Evolutionary conservation across 1,284 basidiomycete genomes (phyloP).

Genomic region (Grifola frondosa): DNA sequence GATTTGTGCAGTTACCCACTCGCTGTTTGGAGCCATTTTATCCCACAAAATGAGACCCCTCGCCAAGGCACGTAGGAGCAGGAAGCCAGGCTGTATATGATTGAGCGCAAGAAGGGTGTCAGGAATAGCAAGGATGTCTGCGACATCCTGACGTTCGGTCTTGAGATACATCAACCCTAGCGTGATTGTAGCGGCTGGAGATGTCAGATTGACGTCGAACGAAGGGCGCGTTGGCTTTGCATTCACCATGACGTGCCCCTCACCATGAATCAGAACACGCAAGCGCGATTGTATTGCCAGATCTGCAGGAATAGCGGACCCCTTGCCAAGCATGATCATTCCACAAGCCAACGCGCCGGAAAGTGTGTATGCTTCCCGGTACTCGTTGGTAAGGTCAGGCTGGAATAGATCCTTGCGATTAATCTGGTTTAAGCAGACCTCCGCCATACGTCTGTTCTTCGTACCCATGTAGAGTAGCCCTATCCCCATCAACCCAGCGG

Average conservation of each 20-base stretch:
- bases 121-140: conserved; percentile 82
- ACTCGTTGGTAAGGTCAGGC: conserved; percentile 80
- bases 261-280: conserved; percentile 72
- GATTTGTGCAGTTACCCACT: conserved; percentile 80
- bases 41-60: conserved; percentile 90
- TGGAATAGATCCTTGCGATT: conserved; percentile 74
- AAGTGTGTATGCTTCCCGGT: conserved; percentile 90
- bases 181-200: conserved; percentile 88
- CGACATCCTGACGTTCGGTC: conserved; percentile 81
- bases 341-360: conserved; percentile 90
- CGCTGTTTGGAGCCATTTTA: conserved; percentile 64
- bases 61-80: conserved; percentile 80
- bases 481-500: conserved; percentile 85
- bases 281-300: conserved; percentile 65
- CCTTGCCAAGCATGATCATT: conserved; percentile 93
- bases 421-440: conserved; percentile 86
- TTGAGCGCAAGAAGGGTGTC: conserved; percentile 79
- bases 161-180: conserved; percentile 91
- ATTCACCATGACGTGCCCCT: conserved; percentile 38
- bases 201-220: conserved; percentile 86
- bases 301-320: conserved; percentile 76
- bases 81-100: conserved; percentile 83
- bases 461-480: conserved; percentile 91
- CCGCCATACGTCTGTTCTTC: conserved; percentile 87
- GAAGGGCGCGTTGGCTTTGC: conserved; percentile 41